Evolutionary conservation across 2,329 filamentous ascomycete genomes (phyloP).

Genomic region (Neobulgaria alba): DNA sequence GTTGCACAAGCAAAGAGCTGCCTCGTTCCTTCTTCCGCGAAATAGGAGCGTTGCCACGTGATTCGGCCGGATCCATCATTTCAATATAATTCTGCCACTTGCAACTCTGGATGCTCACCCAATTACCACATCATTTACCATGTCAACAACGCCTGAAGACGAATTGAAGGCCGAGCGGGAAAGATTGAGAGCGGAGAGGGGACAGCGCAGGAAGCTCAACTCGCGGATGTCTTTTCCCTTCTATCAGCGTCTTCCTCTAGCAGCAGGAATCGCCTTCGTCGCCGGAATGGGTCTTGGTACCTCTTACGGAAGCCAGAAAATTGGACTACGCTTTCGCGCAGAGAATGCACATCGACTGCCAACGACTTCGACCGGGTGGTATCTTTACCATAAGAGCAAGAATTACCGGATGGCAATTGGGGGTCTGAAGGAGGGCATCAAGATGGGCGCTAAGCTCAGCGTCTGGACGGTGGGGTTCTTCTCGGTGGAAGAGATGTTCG

Average conservation of each 20-base stretch:
- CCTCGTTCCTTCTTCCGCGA: neutral
- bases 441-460: conserved; percentile 62
- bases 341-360: conserved; percentile 95
- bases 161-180: conserved; percentile 8
- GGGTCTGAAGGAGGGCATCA: conserved; percentile 68
- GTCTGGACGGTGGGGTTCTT: conserved; percentile 72
- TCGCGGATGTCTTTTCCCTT: conserved; percentile 53
- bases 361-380: conserved; percentile 78
- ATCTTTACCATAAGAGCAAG: conserved; percentile 97
- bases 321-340: conserved; percentile 79
- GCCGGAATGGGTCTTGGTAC: conserved; percentile 65
- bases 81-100: neutral
- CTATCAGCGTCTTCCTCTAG: conserved; percentile 55
- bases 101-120: too few relatives aligned
- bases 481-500: conserved; percentile 75
- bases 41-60: neutral
- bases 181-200: conserved; percentile 10
- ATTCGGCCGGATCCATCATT: neutral
- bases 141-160: conserved; percentile 1
- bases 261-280: conserved; percentile 52
- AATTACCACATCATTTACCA: too few relatives aligned
- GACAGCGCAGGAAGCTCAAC: conserved; percentile 11
- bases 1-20: too few relatives aligned
- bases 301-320: conserved; percentile 62
- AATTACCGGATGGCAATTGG: conserved; percentile 81